phyloP scores from a whole-genome alignment of 2,329 filamentous ascomycete genomes.

The Exophiala sp. region DNA sequence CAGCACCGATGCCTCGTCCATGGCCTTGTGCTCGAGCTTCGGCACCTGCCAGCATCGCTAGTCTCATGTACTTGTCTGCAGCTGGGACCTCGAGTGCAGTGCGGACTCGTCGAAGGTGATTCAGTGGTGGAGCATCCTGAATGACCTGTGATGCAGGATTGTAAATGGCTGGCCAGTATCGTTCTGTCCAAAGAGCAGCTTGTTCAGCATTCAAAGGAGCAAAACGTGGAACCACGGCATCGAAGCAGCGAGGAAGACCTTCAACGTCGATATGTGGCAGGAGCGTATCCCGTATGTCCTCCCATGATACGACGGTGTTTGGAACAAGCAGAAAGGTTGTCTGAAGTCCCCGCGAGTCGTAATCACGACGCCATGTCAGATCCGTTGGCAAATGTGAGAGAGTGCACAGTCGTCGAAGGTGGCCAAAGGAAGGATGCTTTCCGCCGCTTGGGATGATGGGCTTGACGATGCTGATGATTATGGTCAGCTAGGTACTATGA shows the following conservation, averaged over 20 bases:
- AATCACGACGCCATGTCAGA: conserved; percentile 29
- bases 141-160: conserved; percentile 45
- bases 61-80: conserved; percentile 35
- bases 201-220: conserved; percentile 40
- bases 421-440: conserved; percentile 35
- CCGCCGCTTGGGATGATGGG: conserved; percentile 38
- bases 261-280: conserved; percentile 38
- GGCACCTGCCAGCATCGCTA: conserved; percentile 38
- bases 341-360: conserved; percentile 25
- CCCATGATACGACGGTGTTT: conserved; percentile 36
- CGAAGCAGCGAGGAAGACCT: conserved; percentile 28
- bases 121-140: conserved; percentile 40
- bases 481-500: conserved; percentile 1
- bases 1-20: conserved; percentile 42
- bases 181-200: conserved; percentile 41
- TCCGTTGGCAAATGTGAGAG: conserved; percentile 25
- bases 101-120: conserved; percentile 35
- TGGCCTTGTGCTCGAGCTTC: conserved; percentile 37
- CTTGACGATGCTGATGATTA: conserved; percentile 25
- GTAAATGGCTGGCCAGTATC: conserved; percentile 43
- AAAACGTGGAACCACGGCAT: conserved; percentile 38
- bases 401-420: conserved; percentile 26
- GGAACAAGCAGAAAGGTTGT: conserved; percentile 43
- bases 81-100: conserved; percentile 37
- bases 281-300: conserved; percentile 30